Conservation (phyloP, 345 rosid genomes). For the Citrus reticulata region DNA sequence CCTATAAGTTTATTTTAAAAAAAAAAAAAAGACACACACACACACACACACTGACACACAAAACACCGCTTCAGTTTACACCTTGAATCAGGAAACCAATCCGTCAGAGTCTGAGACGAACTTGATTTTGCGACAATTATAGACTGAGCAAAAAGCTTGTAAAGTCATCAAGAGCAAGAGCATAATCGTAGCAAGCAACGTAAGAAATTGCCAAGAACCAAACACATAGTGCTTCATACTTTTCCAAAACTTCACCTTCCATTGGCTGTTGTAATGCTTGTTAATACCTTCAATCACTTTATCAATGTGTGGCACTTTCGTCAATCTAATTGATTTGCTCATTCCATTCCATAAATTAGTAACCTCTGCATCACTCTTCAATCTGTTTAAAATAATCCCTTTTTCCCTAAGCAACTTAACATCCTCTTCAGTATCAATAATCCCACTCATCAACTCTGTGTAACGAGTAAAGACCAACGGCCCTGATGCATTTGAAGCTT, state of each 20-base stretch:
- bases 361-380: slow-evolving; percentile 51
- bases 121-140: slow-evolving; percentile 8
- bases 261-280: slow-evolving; percentile 44
- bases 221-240: slow-evolving; percentile 42
- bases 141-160: slow-evolving; percentile 46
- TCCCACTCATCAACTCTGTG: slow-evolving; percentile 76
- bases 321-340: slow-evolving; percentile 59
- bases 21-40: too few relatives aligned
- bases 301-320: slow-evolving; percentile 59
- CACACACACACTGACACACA: too few relatives aligned
- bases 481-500: slow-evolving; percentile 37
- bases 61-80: too few relatives aligned
- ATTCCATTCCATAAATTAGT: slow-evolving; percentile 76
- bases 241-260: slow-evolving; percentile 47
- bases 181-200: slow-evolving; percentile 43
- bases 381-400: slow-evolving; percentile 27
- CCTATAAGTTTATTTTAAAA: too few relatives aligned
- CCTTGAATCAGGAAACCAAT: too few relatives aligned
- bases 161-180: slow-evolving; percentile 44
- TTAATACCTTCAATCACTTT: slow-evolving; percentile 70
- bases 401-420: slow-evolving; percentile 57
- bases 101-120: not conserved
- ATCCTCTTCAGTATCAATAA: slow-evolving; percentile 60
- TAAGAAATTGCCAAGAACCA: slow-evolving; percentile 63
- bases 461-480: slow-evolving; percentile 37